Conservation (phyloP, 768 basidiomycete genomes). For the Xanthoconium purpureum region DNA sequence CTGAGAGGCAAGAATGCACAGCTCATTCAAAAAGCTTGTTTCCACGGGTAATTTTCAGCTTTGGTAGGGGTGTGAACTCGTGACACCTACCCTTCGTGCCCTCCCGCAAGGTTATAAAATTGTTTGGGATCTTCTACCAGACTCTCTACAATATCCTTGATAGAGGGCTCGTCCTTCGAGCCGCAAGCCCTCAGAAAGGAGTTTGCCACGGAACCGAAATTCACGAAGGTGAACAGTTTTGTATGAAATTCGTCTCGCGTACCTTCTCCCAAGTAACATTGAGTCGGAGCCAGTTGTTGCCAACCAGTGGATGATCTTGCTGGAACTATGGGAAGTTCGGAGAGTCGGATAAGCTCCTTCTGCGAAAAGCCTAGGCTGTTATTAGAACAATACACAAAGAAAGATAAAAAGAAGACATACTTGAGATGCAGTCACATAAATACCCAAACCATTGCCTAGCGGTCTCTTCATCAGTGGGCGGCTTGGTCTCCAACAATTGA, state of each 20-base stretch:
- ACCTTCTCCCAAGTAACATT: slow-evolving; percentile 62
- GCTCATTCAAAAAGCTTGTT: slow-evolving; percentile 68
- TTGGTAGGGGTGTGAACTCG: background rate
- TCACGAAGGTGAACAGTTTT: slow-evolving; percentile 79
- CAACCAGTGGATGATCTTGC: background rate
- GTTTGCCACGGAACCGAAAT: slow-evolving; percentile 78
- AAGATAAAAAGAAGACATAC: slow-evolving; percentile 35
- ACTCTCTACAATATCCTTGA: slow-evolving; percentile 71
- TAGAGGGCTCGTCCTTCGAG: slow-evolving; percentile 77
- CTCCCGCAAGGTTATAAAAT: slow-evolving; percentile 67
- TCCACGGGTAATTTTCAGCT: background rate
- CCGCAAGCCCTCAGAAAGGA: slow-evolving; percentile 81
- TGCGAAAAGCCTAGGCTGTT: slow-evolving; percentile 49
- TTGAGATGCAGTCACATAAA: slow-evolving; percentile 53
- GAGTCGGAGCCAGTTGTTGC: slow-evolving; percentile 49
- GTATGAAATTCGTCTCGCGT: slow-evolving; percentile 60
- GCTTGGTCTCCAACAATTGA: slow-evolving; percentile 48
- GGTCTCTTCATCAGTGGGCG: slow-evolving; percentile 48
- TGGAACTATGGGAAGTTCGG: slow-evolving; percentile 52
- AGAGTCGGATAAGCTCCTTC: slow-evolving; percentile 51
- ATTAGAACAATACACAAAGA: background rate
- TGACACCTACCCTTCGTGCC: slow-evolving; percentile 54
- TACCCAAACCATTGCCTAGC: slow-evolving; percentile 64
- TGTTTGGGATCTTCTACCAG: slow-evolving; percentile 60
- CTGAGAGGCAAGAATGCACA: slow-evolving; percentile 79